phyloP scores from a whole-genome alignment of 2,329 filamentous ascomycete genomes.

The Bertia moriformis region DNA sequence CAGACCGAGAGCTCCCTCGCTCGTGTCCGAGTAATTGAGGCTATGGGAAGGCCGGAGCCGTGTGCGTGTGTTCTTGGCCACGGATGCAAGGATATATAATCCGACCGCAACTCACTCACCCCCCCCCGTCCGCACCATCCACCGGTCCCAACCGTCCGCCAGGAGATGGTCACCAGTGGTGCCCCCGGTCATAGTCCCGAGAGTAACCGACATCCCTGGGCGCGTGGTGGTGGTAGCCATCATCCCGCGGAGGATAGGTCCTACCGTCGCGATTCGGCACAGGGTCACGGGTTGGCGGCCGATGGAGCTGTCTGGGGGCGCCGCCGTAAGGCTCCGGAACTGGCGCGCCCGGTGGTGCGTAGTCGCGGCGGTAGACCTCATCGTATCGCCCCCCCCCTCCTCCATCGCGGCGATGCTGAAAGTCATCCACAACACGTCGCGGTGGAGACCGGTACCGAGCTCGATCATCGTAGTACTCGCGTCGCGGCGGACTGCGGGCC shows the following conservation, averaged over 20 bases:
- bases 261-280: conserved; percentile 29
- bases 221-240: too few relatives aligned
- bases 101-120: too few relatives aligned
- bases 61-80: too few relatives aligned
- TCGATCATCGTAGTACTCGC: conserved; percentile 78
- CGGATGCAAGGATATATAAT: too few relatives aligned
- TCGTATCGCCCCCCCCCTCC: too few relatives aligned
- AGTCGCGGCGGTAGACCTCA: conserved; percentile 61
- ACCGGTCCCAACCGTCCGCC: too few relatives aligned
- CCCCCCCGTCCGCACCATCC: too few relatives aligned
- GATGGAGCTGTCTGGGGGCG: conserved; percentile 42
- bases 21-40: too few relatives aligned
- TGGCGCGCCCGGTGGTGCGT: too few relatives aligned
- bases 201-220: too few relatives aligned
- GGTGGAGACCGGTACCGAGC: conserved; percentile 68
- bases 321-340: conserved; percentile 47
- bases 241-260: conserved; percentile 22
- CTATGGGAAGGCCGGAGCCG: too few relatives aligned
- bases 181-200: conserved; percentile 33
- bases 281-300: conserved; percentile 32
- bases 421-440: conserved; percentile 70
- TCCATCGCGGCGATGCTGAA: conserved; percentile 50
- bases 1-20: too few relatives aligned
- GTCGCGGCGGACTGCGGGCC: conserved; percentile 66
- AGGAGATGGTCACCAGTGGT: conserved; percentile 39